Percentiles rank a stretch among this genome's conserved stretches.
These are phyloP conservation scores for Penicillium parvum DNA, from an alignment of 495 filamentous ascomycete species.

Conservation along the genomic window DNA sequence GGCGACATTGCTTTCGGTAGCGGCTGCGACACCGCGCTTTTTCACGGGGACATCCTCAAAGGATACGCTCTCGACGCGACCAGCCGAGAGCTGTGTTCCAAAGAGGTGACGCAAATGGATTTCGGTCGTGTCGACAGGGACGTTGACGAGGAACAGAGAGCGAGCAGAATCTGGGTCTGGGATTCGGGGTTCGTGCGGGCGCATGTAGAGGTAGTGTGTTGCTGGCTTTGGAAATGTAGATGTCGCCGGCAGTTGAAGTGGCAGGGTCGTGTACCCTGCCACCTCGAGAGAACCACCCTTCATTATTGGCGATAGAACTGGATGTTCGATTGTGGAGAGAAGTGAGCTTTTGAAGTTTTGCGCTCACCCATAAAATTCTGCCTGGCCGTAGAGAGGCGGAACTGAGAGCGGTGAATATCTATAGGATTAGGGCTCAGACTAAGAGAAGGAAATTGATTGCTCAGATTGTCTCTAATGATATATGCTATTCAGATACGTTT, in stretches of 20 bases:
- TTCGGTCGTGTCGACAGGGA: constrained; percentile 80
- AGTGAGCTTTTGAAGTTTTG: constrained; percentile 16
- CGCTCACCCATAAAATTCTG: constrained; percentile 20
- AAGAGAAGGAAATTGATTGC: neutral
- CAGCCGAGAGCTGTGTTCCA: constrained; percentile 61
- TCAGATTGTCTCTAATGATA: neutral
- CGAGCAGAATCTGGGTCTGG: constrained; percentile 66
- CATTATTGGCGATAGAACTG: constrained; percentile 26
- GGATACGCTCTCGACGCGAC: constrained; percentile 67
- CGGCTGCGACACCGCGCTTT: constrained; percentile 25
- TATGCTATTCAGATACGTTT: too few species aligned
- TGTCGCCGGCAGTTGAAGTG: constrained; percentile 57
- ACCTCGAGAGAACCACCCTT: constrained; percentile 39
- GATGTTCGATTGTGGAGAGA: constrained; percentile 13
- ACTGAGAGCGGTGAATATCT: constrained; percentile 9
- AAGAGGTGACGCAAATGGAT: constrained; percentile 72
- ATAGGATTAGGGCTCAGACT: constrained; percentile 7
- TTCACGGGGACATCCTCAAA: constrained; percentile 59
- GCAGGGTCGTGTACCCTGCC: constrained; percentile 44
- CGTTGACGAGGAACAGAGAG: constrained; percentile 81
- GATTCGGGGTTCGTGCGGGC: constrained; percentile 71
- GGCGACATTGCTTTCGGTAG: constrained; percentile 23
- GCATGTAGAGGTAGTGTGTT: constrained; percentile 83
- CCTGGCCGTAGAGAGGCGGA: constrained; percentile 10
- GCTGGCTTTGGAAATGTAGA: constrained; percentile 53